Conservation (phyloP, 441 rosid species). For the Mallotus repandus region DNA sequence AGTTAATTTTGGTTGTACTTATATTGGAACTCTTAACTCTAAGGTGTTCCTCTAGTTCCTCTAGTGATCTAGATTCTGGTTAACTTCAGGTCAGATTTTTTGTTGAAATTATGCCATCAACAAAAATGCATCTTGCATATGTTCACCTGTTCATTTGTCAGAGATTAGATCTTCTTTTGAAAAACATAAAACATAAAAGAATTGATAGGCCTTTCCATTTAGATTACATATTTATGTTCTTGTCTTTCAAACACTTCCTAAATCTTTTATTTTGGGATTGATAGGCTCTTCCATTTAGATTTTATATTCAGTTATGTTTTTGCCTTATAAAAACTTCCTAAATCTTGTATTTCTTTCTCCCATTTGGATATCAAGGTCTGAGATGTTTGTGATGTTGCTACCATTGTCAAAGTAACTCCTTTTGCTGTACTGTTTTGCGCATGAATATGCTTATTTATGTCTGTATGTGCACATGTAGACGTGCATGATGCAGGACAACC, state of each 20-base stretch:
- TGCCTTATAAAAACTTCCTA: background rate
- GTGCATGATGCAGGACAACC: background rate
- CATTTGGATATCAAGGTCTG: background rate
- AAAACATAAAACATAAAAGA: too few species aligned
- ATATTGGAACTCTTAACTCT: too few species aligned
- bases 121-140: too few species aligned
- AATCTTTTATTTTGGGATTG: background rate
- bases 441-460: background rate
- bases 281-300: background rate
- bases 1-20: too few species aligned
- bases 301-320: too few species aligned
- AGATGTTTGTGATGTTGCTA: background rate
- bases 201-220: background rate
- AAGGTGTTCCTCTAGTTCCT: too few species aligned
- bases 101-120: too few species aligned
- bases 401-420: background rate
- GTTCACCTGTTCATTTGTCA: too few species aligned
- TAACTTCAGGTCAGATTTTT: too few species aligned
- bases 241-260: background rate
- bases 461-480: background rate
- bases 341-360: background rate
- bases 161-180: too few species aligned
- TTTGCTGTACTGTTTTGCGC: background rate
- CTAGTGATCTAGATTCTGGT: too few species aligned
- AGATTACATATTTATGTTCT: background rate